Conservation (phyloP, 495 filamentous ascomycete species). For the Amphirosellinia nigrospora region DNA sequence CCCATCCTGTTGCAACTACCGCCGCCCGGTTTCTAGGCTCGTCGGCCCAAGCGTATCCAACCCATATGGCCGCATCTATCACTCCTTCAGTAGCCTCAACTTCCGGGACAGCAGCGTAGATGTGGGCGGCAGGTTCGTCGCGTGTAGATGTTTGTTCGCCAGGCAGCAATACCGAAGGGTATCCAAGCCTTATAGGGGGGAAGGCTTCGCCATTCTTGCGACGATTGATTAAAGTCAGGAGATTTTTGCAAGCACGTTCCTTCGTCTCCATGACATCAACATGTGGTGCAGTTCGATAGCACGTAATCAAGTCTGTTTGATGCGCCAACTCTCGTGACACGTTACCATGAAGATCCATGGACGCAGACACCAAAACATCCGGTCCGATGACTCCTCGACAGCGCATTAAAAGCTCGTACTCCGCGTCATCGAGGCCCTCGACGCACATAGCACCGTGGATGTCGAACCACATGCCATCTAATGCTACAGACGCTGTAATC, state of each 20-base stretch:
- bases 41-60: conserved; percentile 67
- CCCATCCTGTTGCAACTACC: conserved; percentile 61
- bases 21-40: conserved; percentile 61
- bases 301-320: conserved; percentile 60
- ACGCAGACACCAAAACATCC: conserved; percentile 58
- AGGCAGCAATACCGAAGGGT: conserved; percentile 58
- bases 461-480: conserved; percentile 64
- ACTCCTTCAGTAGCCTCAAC: conserved; percentile 51
- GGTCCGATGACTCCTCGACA: conserved; percentile 55
- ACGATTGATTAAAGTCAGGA: conserved; percentile 49
- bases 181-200: conserved; percentile 62
- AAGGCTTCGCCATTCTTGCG: conserved; percentile 27
- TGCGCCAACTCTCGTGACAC: conserved; percentile 59
- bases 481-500: conserved; percentile 38
- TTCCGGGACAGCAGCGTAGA: conserved; percentile 56
- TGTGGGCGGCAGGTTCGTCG: conserved; percentile 58
- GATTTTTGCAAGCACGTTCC: conserved; percentile 60
- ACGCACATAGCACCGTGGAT: conserved; percentile 67
- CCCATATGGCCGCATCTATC: conserved; percentile 64
- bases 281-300: conserved; percentile 63
- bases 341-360: conserved; percentile 65
- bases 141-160: conserved; percentile 66
- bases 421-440: conserved; percentile 57
- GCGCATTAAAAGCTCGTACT: conserved; percentile 57
- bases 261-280: conserved; percentile 59